Percentiles rank a stretch among this genome's conserved stretches.
phyloP scores from a whole-genome alignment of 345 rosid genomes.

The Alliaria petiolata region DNA sequence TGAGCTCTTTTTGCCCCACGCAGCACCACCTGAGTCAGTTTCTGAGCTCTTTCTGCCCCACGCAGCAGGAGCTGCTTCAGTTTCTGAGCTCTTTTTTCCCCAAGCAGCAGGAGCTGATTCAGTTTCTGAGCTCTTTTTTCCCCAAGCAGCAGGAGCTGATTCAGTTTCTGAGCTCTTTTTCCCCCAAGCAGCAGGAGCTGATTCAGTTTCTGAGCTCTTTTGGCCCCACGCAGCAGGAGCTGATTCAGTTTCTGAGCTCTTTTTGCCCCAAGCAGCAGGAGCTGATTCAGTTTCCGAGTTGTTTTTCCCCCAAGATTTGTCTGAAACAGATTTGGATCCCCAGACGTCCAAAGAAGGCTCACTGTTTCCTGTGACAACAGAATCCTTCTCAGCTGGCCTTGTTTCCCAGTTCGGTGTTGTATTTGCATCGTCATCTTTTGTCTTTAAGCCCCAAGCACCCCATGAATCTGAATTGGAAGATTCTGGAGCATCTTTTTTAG shows the following conservation, averaged over 20 bases:
- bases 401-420: constrained; percentile 29
- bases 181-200: not conserved
- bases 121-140: not conserved
- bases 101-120: constrained; percentile 21
- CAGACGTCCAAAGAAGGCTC: constrained; percentile 23
- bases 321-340: constrained; percentile 23
- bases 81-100: constrained; percentile 20
- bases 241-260: not conserved
- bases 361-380: not conserved
- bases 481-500: constrained; percentile 16
- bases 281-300: not conserved
- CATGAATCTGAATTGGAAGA: constrained; percentile 31
- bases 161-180: not conserved
- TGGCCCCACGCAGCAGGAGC: too few relatives aligned
- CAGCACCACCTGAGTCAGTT: not conserved
- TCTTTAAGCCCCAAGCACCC: constrained; percentile 32
- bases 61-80: not conserved
- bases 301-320: constrained; percentile 19
- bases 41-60: not conserved
- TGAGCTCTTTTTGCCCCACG: not conserved
- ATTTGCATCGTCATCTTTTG: constrained; percentile 30
- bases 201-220: not conserved
- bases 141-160: not conserved
- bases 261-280: constrained; percentile 11
- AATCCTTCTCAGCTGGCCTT: constrained; percentile 11